Base-by-base conservation (phyloP, 2,329 filamentous ascomycete genomes). In the Penicillium frequentans region DNA sequence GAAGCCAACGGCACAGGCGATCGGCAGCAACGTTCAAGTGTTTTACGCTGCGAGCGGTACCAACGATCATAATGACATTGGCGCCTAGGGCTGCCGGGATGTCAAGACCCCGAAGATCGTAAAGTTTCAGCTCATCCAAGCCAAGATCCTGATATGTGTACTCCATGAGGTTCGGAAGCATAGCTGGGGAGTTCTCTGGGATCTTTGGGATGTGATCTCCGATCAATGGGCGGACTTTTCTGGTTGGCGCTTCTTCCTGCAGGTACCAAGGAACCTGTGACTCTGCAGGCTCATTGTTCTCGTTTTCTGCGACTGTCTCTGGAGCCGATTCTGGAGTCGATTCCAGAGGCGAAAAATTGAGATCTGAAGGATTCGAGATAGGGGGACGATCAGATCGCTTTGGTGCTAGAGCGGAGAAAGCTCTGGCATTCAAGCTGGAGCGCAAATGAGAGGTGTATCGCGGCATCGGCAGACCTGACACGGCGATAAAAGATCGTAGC, bases 1-100 rank as follows among this genome's bases (percentile, higher is more conserved):
- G 84, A 45, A 97, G 78, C 89, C 91, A 97, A 57, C 93, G 85
- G 62, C 93, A 91, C 26, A 96, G 84, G n/a, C 91, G 86, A 69
- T 96, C 92, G 0, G 93, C 91, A 1, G 91, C 91, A 23, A 96
- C 89, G 70, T 96, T 93, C 35, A 99, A 80, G 77, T 99, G 95
- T 52, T 93, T 92, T 73, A 97, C 91, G 67, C 91, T 96, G 57
- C 95, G 88, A 14, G 93, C 91, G 9, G 92, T 96, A 42, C 90
- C 92, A 62, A 99, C 86, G 29, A 99, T 77, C 95, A 98, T 98
- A 53, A 99, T 83, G 27, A 97, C 82, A 67, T 93, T 93, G 2
- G 90, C 86, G 1, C 95, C 95, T 1, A 99, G 82, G 0, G 93
- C 93, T 0, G 93, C 88, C 0, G 93, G 90, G 1, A 93, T 92